Evolutionary conservation across 2,329 filamentous ascomycete genomes (phyloP).

Genomic region (Aspergillus sergii): DNA sequence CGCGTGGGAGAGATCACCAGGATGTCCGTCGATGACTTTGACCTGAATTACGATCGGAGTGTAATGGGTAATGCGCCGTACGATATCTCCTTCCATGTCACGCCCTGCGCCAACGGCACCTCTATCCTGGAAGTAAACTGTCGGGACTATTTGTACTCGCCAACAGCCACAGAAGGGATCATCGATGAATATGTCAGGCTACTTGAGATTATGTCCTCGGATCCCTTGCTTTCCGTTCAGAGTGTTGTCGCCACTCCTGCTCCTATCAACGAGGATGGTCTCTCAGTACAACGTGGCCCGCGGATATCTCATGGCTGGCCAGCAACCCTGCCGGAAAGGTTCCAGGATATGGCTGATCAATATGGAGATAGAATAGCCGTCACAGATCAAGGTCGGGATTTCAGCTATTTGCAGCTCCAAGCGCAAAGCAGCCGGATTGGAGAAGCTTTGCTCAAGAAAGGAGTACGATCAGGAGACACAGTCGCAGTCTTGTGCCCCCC

Average conservation of each 20-base stretch:
- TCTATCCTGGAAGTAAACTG: background rate
- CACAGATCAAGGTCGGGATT: background rate
- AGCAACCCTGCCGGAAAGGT: background rate
- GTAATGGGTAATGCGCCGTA: conserved; percentile 4
- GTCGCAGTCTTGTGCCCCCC: conserved; percentile 1
- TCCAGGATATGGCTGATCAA: background rate
- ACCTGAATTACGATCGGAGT: background rate
- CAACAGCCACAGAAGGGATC: background rate
- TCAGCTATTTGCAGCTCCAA: background rate
- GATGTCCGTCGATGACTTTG: conserved; percentile 6
- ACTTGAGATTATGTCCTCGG: background rate
- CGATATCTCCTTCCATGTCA: conserved; percentile 9
- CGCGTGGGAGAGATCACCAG: conserved; percentile 5
- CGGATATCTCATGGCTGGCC: background rate
- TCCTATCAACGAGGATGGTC: background rate
- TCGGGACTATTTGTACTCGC: conserved; percentile 6
- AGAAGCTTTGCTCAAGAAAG: background rate
- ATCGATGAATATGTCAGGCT: background rate
- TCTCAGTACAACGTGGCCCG: background rate
- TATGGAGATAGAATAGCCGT: background rate
- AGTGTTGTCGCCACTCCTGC: background rate
- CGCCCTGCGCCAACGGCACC: background rate
- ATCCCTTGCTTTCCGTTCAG: background rate
- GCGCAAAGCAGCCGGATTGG: background rate
- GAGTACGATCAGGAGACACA: background rate